Base-by-base conservation (phyloP, 192 early-diverging fungal species). In the Entomortierella beljakovae region DNA sequence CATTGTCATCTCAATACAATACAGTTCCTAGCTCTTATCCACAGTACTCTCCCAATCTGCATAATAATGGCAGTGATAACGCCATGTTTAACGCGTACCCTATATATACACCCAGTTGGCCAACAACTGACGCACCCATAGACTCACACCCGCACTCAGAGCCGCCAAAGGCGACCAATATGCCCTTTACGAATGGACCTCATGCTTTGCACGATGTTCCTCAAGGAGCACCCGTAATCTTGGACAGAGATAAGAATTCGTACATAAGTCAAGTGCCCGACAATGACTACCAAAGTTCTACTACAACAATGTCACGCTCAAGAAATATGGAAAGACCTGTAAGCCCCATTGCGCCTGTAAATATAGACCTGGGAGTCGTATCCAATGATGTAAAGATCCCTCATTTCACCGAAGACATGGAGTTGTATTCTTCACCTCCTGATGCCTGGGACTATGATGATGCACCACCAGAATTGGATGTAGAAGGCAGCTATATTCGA, bases 391-490 rank as follows among this genome's bases (percentile, higher is more conserved):
- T 31, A 6, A 31, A 43, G 2, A 54, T 38, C 51, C 25, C 28
- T 11, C 32, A 52, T 23, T 38, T 51, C 25, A 50, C 70, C 25
- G 54, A 65, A 16, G 61, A 70, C 55, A 13, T 31, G 9, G 57
- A 49, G 0, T 51, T 79, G 6, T 79, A 65, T 29, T 58, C 53
- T 0, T 79, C 68, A 11, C 53, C 75, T 49, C 75, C 75, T 5
- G 61, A 69, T 46, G 75, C 75, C 6, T 79, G 67, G 57, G 75
- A 79, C 40, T 68, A 79, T 22, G 75, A 79, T 65, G 67, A 53
- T 15, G 75, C 75, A n/a, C 66, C 75, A 7, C 61, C 67, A 56
- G 75, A 79, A 40, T 55, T 79, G 26, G 75, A 79, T 34, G 75
- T 79, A 13, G 75, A 79, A 13, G 75, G 75, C 61, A 79, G 57